These are phyloP conservation scores for Fraxinus anomala DNA, from an alignment of 257 asterid species.

Conservation along the genomic window DNA sequence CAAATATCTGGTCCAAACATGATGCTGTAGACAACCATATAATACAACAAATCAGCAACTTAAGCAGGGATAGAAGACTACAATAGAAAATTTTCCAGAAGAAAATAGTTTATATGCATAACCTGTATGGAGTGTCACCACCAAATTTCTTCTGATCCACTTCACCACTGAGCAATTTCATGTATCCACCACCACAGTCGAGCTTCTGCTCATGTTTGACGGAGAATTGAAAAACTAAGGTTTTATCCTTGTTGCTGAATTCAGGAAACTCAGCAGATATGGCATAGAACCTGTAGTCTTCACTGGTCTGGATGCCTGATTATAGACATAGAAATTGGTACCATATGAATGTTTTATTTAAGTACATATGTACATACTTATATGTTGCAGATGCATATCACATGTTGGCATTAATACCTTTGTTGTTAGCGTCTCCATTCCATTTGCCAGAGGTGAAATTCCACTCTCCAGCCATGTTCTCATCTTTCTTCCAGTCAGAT, in stretches of 20 bases:
- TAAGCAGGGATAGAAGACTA: constrained; percentile 1
- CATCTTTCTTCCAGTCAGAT: constrained; percentile 99
- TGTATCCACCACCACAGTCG: constrained; percentile 99
- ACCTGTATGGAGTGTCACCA: constrained; percentile 98
- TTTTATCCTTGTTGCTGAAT: constrained; percentile 88
- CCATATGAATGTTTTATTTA: not conserved
- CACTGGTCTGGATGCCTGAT: constrained; percentile 90
- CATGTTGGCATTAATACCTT: constrained; percentile 43
- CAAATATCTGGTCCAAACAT: constrained; percentile 99
- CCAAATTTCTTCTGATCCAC: constrained; percentile 90
- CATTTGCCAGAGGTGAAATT: constrained; percentile 95
- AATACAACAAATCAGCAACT: constrained; percentile 27
- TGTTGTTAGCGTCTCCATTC: constrained; percentile 77
- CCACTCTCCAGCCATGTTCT: constrained; percentile 97
- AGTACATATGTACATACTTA: not conserved
- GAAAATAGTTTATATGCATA: not conserved
- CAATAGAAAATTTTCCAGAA: not conserved
- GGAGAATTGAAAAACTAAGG: constrained; percentile 85
- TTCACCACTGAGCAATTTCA: constrained; percentile 90
- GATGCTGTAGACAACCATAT: constrained; percentile 57
- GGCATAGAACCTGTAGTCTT: constrained; percentile 89
- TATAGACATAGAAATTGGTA: not conserved
- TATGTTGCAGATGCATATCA: not conserved
- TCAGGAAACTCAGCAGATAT: constrained; percentile 96
- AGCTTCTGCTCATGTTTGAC: constrained; percentile 99